These are phyloP conservation scores for Dichotomocladium elegans DNA, from an alignment of 371 early-diverging fungal species.

Conservation along the genomic window DNA sequence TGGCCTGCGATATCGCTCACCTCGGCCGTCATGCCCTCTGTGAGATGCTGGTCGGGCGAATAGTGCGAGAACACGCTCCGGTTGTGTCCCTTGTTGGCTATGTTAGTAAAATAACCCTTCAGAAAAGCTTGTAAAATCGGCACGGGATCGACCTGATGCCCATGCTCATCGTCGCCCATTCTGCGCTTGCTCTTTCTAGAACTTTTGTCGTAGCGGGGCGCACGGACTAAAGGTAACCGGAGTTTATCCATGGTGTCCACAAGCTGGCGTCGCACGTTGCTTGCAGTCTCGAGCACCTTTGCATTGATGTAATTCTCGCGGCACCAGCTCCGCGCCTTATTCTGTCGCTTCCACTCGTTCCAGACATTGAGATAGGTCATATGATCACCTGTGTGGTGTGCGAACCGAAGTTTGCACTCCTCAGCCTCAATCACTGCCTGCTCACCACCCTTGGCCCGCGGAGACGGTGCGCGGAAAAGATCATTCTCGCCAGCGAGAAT, in stretches of 20 bases:
- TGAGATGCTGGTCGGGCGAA: slow-evolving; percentile 42
- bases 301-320: slow-evolving; percentile 85
- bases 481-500: slow-evolving; percentile 89
- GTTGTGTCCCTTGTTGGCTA: slow-evolving; percentile 70
- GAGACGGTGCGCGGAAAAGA: slow-evolving; percentile 63
- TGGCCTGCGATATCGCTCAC: slow-evolving; percentile 11
- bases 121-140: slow-evolving; percentile 69
- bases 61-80: slow-evolving; percentile 75
- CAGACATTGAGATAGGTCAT: slow-evolving; percentile 85
- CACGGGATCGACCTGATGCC: slow-evolving; percentile 32
- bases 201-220: slow-evolving; percentile 15
- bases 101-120: slow-evolving; percentile 71
- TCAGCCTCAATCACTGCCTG: slow-evolving; percentile 73
- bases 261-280: slow-evolving; percentile 88
- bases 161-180: slow-evolving; percentile 17
- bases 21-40: slow-evolving; percentile 14
- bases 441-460: slow-evolving; percentile 49
- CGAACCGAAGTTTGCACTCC: slow-evolving; percentile 65
- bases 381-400: slow-evolving; percentile 85
- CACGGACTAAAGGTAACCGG: slow-evolving; percentile 53
- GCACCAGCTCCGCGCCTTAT: slow-evolving; percentile 73
- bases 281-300: slow-evolving; percentile 81
- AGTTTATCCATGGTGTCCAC: slow-evolving; percentile 82
- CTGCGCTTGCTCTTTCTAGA: slow-evolving; percentile 14
- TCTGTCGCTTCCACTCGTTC: slow-evolving; percentile 80